Evolutionary conservation across 2,329 filamentous ascomycete genomes (phyloP).

Genomic region (Graphilbum fragrans): DNA sequence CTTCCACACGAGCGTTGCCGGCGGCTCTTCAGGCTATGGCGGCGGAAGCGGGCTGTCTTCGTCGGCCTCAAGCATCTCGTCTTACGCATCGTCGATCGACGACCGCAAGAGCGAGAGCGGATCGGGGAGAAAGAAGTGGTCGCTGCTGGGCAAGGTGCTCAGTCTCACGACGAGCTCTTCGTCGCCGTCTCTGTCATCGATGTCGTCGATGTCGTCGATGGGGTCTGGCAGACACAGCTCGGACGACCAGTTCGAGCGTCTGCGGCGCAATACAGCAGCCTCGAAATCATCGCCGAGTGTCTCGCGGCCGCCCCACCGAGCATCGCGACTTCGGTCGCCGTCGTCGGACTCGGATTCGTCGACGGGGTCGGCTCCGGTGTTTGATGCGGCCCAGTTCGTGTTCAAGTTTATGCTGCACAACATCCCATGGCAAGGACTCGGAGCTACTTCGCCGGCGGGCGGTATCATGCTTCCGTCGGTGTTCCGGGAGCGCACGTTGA

Average conservation of each 20-base stretch:
- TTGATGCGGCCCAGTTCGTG: slow-evolving; percentile 44
- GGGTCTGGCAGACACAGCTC: not conserved
- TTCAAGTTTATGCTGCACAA: slow-evolving; percentile 63
- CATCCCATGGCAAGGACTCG: slow-evolving; percentile 16
- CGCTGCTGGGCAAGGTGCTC: slow-evolving; percentile 51
- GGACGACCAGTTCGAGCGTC: slow-evolving; percentile 36
- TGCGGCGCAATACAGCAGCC: slow-evolving; percentile 37
- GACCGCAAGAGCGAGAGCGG: slow-evolving; percentile 14
- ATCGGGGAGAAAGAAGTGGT: slow-evolving; percentile 47
- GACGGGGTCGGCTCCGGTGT: slow-evolving; percentile 41
- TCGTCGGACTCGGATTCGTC: slow-evolving; percentile 38
- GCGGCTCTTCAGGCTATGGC: not conserved
- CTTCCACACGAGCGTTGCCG: not conserved
- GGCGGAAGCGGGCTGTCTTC: slow-evolving; percentile 5
- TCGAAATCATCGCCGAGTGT: slow-evolving; percentile 18
- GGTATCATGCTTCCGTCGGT: slow-evolving; percentile 44
- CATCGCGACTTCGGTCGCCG: slow-evolving; percentile 18
- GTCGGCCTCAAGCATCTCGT: not conserved
- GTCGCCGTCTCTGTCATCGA: not conserved
- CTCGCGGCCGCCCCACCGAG: too few relatives aligned
- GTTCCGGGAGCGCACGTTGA: slow-evolving; percentile 47
- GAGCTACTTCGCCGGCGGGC: slow-evolving; percentile 6
- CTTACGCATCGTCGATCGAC: not conserved
- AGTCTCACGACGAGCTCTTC: slow-evolving; percentile 22
- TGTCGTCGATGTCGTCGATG: not conserved